These are phyloP conservation scores for Dactylonectria estremocensis DNA, from an alignment of 2,329 filamentous ascomycete species.

Conservation along the genomic window DNA sequence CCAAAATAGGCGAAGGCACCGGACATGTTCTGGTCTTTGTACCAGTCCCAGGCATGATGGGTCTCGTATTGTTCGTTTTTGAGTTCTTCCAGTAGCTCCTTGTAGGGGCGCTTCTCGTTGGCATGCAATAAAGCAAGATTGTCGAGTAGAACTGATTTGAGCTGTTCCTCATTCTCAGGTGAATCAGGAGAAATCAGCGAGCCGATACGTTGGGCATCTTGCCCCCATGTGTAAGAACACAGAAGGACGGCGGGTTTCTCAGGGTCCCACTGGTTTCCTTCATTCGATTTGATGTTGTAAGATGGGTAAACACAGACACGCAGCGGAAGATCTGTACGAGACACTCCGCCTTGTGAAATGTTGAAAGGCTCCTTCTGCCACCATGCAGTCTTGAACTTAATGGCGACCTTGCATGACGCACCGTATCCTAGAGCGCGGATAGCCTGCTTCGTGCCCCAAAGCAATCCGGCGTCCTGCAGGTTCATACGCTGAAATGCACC, in stretches of 20 bases:
- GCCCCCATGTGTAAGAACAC: conserved; percentile 41
- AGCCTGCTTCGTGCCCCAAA: conserved; percentile 49
- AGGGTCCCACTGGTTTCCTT: conserved; percentile 20
- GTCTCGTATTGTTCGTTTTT: conserved; percentile 30
- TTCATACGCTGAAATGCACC: conserved; percentile 38
- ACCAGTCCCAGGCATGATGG: conserved; percentile 41
- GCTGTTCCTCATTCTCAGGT: conserved; percentile 31
- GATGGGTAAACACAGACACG: conserved; percentile 53
- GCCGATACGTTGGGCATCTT: conserved; percentile 39
- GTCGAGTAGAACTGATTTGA: conserved; percentile 28
- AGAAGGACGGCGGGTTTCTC: conserved; percentile 37
- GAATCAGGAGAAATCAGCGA: conserved; percentile 32
- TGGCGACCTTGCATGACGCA: conserved; percentile 48
- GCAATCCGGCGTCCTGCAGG: conserved; percentile 43
- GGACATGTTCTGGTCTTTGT: conserved; percentile 41
- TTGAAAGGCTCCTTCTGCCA: conserved; percentile 33
- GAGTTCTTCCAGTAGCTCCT: neutral
- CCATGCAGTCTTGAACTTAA: conserved; percentile 54
- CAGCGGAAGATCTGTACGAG: conserved; percentile 49
- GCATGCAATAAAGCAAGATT: conserved; percentile 36
- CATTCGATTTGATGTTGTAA: conserved; percentile 39
- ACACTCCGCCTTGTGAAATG: conserved; percentile 29
- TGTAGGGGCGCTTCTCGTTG: conserved; percentile 15
- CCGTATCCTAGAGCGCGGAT: conserved; percentile 52
- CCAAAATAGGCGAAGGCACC: conserved; percentile 45